Percentiles rank a stretch among this genome's conserved stretches.
Evolutionary conservation across 805 yeast species (phyloP).

Genomic region (Pachysolen tannophilus): DNA sequence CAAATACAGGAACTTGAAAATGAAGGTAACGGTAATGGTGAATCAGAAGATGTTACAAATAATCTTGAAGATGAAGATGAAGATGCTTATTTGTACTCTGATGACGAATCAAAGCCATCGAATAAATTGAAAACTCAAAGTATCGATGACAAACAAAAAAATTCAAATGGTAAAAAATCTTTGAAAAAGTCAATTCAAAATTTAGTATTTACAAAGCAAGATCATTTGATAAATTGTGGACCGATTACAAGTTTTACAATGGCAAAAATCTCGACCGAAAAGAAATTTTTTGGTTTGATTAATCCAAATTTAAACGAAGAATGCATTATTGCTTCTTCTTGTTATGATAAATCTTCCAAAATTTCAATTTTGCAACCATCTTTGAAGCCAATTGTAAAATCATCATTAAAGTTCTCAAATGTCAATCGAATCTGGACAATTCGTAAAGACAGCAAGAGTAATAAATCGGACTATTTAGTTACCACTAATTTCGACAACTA

Average conservation of each 20-base stretch:
- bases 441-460: slow-evolving; percentile 23
- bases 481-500: slow-evolving; percentile 61
- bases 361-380: slow-evolving; percentile 60
- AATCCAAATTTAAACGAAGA: slow-evolving; percentile 63
- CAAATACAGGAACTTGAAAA: slow-evolving; percentile 1
- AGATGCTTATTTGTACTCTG: slow-evolving; percentile 32
- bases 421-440: slow-evolving; percentile 74
- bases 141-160: too few relatives aligned
- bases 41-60: slow-evolving; percentile 17
- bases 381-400: slow-evolving; percentile 57
- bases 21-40: slow-evolving; percentile 10
- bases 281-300: slow-evolving; percentile 48
- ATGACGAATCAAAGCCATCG: slow-evolving; percentile 22
- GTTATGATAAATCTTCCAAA: slow-evolving; percentile 46
- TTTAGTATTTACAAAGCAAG: slow-evolving; percentile 38
- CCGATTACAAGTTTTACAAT: slow-evolving; percentile 64
- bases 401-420: slow-evolving; percentile 64
- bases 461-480: slow-evolving; percentile 47
- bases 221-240: slow-evolving; percentile 56
- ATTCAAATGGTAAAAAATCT: background rate
- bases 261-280: slow-evolving; percentile 51
- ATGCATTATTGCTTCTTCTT: slow-evolving; percentile 64
- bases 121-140: slow-evolving; percentile 1
- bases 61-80: slow-evolving; percentile 38
- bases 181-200: slow-evolving; percentile 6